Evolutionary conservation across 768 basidiomycete species (phyloP).

Genomic region (Leccinum sublutescens): DNA sequence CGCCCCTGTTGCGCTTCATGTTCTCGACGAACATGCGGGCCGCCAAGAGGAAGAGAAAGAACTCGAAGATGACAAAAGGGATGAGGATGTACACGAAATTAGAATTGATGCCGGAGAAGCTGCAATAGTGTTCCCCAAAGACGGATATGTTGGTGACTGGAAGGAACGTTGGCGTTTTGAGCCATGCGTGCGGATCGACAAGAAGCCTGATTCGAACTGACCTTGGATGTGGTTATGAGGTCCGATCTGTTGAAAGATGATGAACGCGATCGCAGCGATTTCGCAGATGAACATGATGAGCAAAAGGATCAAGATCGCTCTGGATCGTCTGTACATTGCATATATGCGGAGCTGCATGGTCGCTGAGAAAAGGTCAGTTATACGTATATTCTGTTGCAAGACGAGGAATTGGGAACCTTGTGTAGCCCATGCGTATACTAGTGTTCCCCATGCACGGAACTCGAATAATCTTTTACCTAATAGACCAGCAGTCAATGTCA

Average conservation of each 20-base stretch:
- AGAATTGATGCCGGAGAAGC: slow-evolving; percentile 22
- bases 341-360: slow-evolving; percentile 36
- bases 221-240: slow-evolving; percentile 23
- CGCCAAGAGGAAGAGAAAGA: slow-evolving; percentile 23
- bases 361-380: slow-evolving; percentile 15
- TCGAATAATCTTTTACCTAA: slow-evolving; percentile 19
- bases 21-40: slow-evolving; percentile 16
- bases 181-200: neutral
- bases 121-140: slow-evolving; percentile 16
- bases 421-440: slow-evolving; percentile 31
- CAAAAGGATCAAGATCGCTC: slow-evolving; percentile 17
- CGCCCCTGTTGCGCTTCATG: slow-evolving; percentile 2
- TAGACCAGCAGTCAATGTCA: neutral
- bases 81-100: slow-evolving; percentile 30
- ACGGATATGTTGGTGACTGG: slow-evolving; percentile 9
- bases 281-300: slow-evolving; percentile 23
- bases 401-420: slow-evolving; percentile 22
- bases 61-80: slow-evolving; percentile 32
- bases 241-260: slow-evolving; percentile 30
- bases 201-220: slow-evolving; percentile 1
- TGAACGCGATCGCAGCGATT: slow-evolving; percentile 20
- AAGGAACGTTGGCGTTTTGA: neutral
- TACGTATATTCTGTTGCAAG: neutral
- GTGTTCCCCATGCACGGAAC: slow-evolving; percentile 34
- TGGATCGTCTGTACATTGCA: slow-evolving; percentile 32